Base-by-base conservation (phyloP, 805 yeast species). In the Isabelozyma rhagii region DNA sequence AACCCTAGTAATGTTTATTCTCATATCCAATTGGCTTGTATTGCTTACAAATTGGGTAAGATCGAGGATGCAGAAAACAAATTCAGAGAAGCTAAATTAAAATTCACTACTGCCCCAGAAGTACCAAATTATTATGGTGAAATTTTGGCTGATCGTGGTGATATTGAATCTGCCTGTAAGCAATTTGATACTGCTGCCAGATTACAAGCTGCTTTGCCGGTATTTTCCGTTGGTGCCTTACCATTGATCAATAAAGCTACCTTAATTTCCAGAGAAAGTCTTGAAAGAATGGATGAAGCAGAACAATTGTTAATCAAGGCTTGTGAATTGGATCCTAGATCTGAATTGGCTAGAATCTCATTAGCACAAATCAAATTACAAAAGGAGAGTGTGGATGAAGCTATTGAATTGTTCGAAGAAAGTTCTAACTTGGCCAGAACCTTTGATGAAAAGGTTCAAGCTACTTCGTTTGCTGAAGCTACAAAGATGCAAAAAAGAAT, bases 91-190 rank as follows among this genome's bases (percentile, higher is more conserved):
- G 90, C 93, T 38, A 83, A 81, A 62, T 75, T 78, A 67, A 79
- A 79, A 67, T 89, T 89, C 81, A 92, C 97, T 58, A 81, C 92
- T 21, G 80, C 87, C 47, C 89, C 98, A 49, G 97, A 90, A 69
- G 87, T 91, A 59, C 96, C 94, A 74, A 92, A 90, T 76, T 94
- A 91, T 72, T 91, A 85, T 65, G 99, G 98, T 63, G 99, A 94
- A 75, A 85, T 93, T 46, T 78, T 93, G 61, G 84, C 89, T 54
- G 97, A 93, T 66, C 80, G 80, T 60, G 87, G 86, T 64, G 89
- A 88, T 59, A 71, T 81, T 49, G 78, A 68, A 29, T 85, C 80
- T 53, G 97, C 98, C 50, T 69, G 82, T 52, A 82, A 83, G 63
- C 92, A 90, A 73, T 93, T 91, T 66, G 97, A 92, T 55, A 80